Evolutionary conservation across 495 filamentous ascomycete species (phyloP).

Genomic region (Aspergillus funiculosus): DNA sequence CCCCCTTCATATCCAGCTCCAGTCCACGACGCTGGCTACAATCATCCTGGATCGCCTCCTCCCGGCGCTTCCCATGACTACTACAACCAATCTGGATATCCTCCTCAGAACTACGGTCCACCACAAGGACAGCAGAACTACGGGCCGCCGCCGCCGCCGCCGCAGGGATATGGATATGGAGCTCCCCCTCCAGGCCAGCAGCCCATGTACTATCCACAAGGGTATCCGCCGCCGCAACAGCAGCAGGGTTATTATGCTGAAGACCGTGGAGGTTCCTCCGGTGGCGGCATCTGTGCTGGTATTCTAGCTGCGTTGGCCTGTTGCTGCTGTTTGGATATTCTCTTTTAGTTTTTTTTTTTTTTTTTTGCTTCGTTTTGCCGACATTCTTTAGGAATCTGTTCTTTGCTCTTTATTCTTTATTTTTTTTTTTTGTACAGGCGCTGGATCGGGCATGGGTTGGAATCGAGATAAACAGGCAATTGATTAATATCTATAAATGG

Average conservation of each 20-base stretch:
- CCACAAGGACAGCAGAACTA: no score
- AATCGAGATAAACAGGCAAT: no score
- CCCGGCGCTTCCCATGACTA: conserved; percentile 27
- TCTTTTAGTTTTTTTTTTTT: conserved; percentile 34
- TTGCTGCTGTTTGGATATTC: conserved; percentile 52
- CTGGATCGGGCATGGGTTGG: no score
- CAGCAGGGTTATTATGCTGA: conserved; percentile 41
- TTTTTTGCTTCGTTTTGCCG: background rate
- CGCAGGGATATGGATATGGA: conserved; percentile 25
- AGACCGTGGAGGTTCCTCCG: conserved; percentile 26
- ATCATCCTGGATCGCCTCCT: conserved; percentile 22
- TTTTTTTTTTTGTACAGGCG: conserved; percentile 1
- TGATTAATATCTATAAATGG: no score
- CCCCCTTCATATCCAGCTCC: conserved; percentile 37
- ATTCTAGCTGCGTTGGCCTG: conserved; percentile 46
- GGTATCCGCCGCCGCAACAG: conserved; percentile 38
- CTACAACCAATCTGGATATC: conserved; percentile 25
- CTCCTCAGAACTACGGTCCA: conserved; percentile 19
- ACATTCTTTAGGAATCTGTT: no score
- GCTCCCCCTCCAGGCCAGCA: conserved; percentile 13
- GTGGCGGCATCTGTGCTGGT: conserved; percentile 43
- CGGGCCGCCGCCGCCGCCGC: no score
- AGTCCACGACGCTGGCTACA: conserved; percentile 27
- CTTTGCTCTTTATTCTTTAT: background rate
- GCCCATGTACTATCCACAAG: conserved; percentile 41